Base-by-base conservation (phyloP, 768 basidiomycete species). In the Mycena sanguinolenta region DNA sequence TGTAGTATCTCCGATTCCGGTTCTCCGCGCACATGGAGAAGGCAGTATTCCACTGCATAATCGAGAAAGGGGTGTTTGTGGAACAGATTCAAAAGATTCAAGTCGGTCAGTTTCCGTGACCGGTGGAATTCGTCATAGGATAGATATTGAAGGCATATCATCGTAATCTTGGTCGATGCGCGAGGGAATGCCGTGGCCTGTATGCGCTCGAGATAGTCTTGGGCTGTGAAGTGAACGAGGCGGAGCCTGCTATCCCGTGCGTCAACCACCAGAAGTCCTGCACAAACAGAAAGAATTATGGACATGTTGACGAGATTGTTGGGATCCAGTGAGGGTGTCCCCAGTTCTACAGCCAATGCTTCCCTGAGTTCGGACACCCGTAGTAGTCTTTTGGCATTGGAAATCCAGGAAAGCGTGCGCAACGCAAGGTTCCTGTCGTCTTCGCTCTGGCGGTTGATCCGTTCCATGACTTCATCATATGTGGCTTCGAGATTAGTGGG, bases 31-130 rank as follows among this genome's bases (percentile, higher is more conserved):
- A 53, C 63, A 19, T 63, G 63, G 0, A 55, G 23, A 5, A 63
- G 16, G 17, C 63, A 63, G 16, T 63, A 44, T n/a, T 63, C 53
- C 52, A 63, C 63, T 2, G 63, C 63, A 23, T 63, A 63, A n/a
- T 63, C 53, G 10, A 63, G 10, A 23, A 63, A 23, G 38, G 52
- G 3, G 27, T 63, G 44, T 46, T 46, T 46, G 44, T 46, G 44
- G 44, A 46, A 46, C 5, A 46, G 44, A 4, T 4, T 21, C 44
- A 46, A 16, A 4, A 21, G 44, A 12, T 27, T 13, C n/a, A n/a
- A n/a, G 23, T 27, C 8, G 10, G n/a, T 25, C 23, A 25, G 25
- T 12, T 50, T n/a, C n/a, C n/a, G n/a, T n/a, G n/a, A n/a, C n/a
- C n/a, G 23, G 7, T 2, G n/a, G 44, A 46, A 21, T 21, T 4